A percentile compares a stretch with the other conserved stretches of the same genome.
Conservation (phyloP, 257 asterid genomes). For the Paraleonurus japonicus region DNA sequence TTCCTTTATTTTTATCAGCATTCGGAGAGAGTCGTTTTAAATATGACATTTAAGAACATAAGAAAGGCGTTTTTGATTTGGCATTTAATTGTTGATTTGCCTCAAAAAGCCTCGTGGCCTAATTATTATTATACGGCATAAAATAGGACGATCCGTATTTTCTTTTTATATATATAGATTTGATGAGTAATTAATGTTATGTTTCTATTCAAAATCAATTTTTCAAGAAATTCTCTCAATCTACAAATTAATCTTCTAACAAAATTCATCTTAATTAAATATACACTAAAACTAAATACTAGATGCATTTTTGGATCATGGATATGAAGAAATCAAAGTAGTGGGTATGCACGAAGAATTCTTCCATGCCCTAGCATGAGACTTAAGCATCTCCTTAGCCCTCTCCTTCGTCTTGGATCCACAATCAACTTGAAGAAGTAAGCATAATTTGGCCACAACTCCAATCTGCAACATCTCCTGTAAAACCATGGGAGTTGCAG, state of each 20-base stretch:
- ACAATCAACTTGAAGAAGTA: conserved; percentile 64
- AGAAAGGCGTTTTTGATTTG: too few species aligned
- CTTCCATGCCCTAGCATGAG: conserved; percentile 64
- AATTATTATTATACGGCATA: too few species aligned
- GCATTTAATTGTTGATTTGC: too few species aligned
- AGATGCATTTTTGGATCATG: not conserved
- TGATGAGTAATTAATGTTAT: not conserved
- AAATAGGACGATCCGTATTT: too few species aligned
- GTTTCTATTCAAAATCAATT: not conserved
- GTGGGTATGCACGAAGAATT: conserved; percentile 54
- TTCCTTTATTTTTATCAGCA: too few species aligned
- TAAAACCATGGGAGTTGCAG: conserved; percentile 48
- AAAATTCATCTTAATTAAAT: not conserved
- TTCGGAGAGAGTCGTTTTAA: too few species aligned
- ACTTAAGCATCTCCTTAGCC: conserved; percentile 56
- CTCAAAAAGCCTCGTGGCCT: too few species aligned
- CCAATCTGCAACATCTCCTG: conserved; percentile 80
- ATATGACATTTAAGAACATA: too few species aligned
- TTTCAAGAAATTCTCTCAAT: not conserved
- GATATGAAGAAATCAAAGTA: conserved; percentile 42
- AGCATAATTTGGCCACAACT: conserved; percentile 60
- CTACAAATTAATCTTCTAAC: not conserved
- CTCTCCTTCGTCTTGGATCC: conserved; percentile 67
- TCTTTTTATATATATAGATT: too few species aligned
- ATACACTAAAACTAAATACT: not conserved